Percentiles rank a stretch among this genome's conserved stretches.
These are phyloP conservation scores for Rhodofomes roseus DNA, from an alignment of 1,284 basidiomycete genomes.

Conservation along the genomic window DNA sequence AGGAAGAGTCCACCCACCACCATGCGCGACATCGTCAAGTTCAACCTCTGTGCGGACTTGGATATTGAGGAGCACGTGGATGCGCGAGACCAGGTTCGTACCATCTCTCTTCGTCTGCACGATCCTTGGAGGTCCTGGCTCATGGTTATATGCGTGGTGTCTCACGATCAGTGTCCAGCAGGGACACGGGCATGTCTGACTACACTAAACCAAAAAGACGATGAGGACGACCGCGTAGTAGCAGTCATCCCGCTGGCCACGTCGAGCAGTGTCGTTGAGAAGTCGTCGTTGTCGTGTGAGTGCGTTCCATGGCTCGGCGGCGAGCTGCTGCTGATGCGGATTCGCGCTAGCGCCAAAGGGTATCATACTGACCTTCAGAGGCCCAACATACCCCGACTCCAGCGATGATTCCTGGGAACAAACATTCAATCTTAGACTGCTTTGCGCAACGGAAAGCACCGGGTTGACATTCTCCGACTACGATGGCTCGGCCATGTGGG, in stretches of 20 bases:
- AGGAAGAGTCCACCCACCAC: slow-evolving; percentile 36
- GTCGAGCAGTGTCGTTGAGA: slow-evolving; percentile 39
- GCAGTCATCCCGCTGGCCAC: slow-evolving; percentile 65
- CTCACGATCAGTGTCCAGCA: slow-evolving; percentile 49
- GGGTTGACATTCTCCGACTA: slow-evolving; percentile 58
- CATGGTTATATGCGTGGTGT: slow-evolving; percentile 6
- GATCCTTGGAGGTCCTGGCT: slow-evolving; percentile 4
- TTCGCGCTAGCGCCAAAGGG: slow-evolving; percentile 42
- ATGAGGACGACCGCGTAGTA: slow-evolving; percentile 50
- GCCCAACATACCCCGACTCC: slow-evolving; percentile 51
- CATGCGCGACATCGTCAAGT: slow-evolving; percentile 34
- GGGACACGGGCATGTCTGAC: slow-evolving; percentile 73
- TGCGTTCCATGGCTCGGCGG: slow-evolving; percentile 22
- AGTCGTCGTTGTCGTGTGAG: slow-evolving; percentile 35
- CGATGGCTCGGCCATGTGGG: slow-evolving; percentile 45
- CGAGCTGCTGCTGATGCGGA: neutral
- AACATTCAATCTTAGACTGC: slow-evolving; percentile 54
- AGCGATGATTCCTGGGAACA: slow-evolving; percentile 43
- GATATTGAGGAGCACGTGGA: slow-evolving; percentile 40
- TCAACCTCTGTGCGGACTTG: slow-evolving; percentile 58
- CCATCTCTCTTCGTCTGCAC: neutral
- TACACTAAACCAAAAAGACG: slow-evolving; percentile 56
- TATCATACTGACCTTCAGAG: slow-evolving; percentile 57
- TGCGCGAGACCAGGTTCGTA: slow-evolving; percentile 64
- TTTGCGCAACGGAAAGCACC: slow-evolving; percentile 46